Conservation (phyloP, 495 filamentous ascomycete species). For the Eremomyces bilateralis region DNA sequence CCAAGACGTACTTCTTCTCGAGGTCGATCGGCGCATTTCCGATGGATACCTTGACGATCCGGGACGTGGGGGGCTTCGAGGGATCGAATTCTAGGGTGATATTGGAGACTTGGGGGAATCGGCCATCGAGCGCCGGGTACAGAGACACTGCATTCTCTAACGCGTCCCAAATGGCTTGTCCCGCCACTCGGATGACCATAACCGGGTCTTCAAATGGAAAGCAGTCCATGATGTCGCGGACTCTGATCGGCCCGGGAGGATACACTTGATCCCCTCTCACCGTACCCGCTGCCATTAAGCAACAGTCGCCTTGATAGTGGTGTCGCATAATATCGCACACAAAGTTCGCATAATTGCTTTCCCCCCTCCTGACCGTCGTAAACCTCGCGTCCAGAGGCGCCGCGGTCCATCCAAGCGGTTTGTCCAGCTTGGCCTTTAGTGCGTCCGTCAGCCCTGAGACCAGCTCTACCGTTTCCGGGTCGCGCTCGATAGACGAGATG, state of each 20-base stretch:
- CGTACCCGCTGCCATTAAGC: constrained; percentile 73
- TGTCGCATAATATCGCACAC: constrained; percentile 76
- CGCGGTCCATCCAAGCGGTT: constrained; percentile 62
- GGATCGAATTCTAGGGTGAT: constrained; percentile 53
- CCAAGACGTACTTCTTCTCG: constrained; percentile 38
- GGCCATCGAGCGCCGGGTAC: constrained; percentile 64
- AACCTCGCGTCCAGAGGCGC: constrained; percentile 69
- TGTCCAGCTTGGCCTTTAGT: constrained; percentile 53
- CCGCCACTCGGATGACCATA: constrained; percentile 46
- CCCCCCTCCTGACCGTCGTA: constrained; percentile 49
- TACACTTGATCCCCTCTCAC: constrained; percentile 82
- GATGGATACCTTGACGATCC: constrained; percentile 41
- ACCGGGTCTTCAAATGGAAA: constrained; percentile 90
- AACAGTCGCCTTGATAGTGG: constrained; percentile 58
- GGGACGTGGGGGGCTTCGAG: constrained; percentile 29
- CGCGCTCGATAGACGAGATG: constrained; percentile 38
- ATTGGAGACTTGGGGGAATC: constrained; percentile 64
- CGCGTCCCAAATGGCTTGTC: constrained; percentile 46
- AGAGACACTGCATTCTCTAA: constrained; percentile 64
- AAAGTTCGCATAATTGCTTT: constrained; percentile 77
- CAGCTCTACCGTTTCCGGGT: constrained; percentile 30
- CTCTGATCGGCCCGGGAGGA: constrained; percentile 46
- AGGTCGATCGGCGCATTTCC: constrained; percentile 34
- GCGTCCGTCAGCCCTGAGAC: constrained; percentile 46
- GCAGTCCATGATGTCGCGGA: constrained; percentile 44